These are phyloP conservation scores for Kluyveromyces lactis DNA, from an alignment of 805 yeast genomes.

Conservation along the genomic window DNA sequence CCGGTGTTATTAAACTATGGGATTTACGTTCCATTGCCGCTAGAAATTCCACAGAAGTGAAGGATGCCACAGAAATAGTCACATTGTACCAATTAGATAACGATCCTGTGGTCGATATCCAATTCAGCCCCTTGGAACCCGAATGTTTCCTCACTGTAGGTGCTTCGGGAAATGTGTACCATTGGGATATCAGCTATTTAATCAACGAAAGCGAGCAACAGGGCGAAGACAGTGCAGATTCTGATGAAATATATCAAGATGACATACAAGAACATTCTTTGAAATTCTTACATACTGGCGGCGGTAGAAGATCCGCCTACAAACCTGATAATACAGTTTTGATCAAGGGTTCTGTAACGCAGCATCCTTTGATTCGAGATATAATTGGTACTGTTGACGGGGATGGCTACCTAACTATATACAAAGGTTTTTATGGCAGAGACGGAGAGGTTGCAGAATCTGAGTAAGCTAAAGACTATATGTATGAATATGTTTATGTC, in stretches of 20 bases:
- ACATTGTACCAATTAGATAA: constrained; percentile 25
- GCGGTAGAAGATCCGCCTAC: constrained; percentile 20
- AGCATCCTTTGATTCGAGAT: constrained; percentile 24
- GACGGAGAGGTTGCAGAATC: constrained; percentile 11
- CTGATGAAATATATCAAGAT: constrained; percentile 35
- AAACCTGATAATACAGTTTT: constrained; percentile 1
- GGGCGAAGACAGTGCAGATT: constrained; percentile 34
- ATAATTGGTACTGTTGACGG: constrained; percentile 22
- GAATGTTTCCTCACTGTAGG: constrained; percentile 27
- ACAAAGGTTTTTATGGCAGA: constrained; percentile 22
- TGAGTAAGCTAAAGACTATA: no score
- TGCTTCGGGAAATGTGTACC: constrained; percentile 27
- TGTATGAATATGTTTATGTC: no score
- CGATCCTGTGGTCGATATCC: constrained; percentile 27
- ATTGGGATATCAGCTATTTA: constrained; percentile 31
- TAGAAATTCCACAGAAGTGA: constrained; percentile 20
- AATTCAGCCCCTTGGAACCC: constrained; percentile 23
- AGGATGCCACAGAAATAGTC: constrained; percentile 15
- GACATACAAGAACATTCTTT: constrained; percentile 24
- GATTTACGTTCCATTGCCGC: constrained; percentile 26
- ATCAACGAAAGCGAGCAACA: constrained; percentile 38
- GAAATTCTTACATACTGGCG: constrained; percentile 26
- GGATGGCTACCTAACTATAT: constrained; percentile 22
- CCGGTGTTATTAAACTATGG: constrained; percentile 29
- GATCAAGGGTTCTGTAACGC: constrained; percentile 17